Evolutionary conservation across 139 green algal genomes (phyloP), one percentile per base, ranked within the genome.

Genomic region (Volvox africanus): DNA sequence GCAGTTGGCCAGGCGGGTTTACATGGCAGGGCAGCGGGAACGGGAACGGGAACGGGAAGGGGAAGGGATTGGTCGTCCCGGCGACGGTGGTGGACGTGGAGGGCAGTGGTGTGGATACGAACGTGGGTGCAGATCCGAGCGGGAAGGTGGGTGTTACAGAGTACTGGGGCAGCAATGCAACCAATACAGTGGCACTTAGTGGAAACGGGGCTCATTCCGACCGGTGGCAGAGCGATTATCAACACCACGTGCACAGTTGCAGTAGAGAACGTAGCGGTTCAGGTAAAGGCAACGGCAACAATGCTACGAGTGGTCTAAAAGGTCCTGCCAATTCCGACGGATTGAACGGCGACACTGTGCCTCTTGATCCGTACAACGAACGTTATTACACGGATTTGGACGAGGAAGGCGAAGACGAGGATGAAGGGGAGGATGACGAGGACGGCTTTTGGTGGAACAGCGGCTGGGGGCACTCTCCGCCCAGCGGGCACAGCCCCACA

Each of bases 31-130:
- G 35, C 21, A n/a, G 35, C 22, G 28, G 78, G 76, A 81, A 61
- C 76, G 76, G 33, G 76, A 28, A 55, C 6, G 76, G 36, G 36
- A 65, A 35, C 79, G 82, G 55, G 5, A 30, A 28, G 28, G 16
- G 80, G 6, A 18, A 61, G 9, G 55, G 61, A 30, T 82, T 61
- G 32, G 76, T 28, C 21, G 73, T 14, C 13, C 9, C 35, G 44
- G 37, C 37, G 44, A 9, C 14, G 1, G 61, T 87, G n/a, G 55
- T 87, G 55, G 80, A 87, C 28, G 55, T 87, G 61, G 80, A 87
- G 14, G 44, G 44, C 44, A 14, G 44, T 55, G 44, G 5, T 5
- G 80, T 11, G 55, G 82, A 78, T 28, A 28, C 32, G 78, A 36
- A 1, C 28, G 78, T 16, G 28, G 78, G 36, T 5, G 36, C 17